These are phyloP conservation scores for Macadamia tetraphylla DNA, from an alignment of 164 flowering plant species.

Conservation along the genomic window DNA sequence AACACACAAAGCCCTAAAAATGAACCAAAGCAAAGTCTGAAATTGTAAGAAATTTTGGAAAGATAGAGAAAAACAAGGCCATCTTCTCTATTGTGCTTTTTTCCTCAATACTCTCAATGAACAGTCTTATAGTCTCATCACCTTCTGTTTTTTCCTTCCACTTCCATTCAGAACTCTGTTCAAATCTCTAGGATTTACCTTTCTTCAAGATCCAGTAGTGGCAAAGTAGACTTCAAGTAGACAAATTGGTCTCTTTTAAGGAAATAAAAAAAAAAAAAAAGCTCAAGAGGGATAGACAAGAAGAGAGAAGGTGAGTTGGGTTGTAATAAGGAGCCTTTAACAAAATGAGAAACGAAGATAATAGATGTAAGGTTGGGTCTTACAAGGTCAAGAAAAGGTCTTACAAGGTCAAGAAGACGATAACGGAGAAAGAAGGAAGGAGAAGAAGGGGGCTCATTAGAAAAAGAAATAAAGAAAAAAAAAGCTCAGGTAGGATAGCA, in stretches of 20 bases:
- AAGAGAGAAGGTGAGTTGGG: constrained; percentile 49
- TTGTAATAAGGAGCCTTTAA: constrained; percentile 6
- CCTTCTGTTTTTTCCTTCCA: too few relatives aligned
- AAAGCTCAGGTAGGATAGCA: constrained; percentile 90
- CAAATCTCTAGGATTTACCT: too few relatives aligned
- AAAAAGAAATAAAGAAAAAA: background rate
- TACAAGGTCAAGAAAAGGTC: constrained; percentile 97
- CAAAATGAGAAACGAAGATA: background rate
- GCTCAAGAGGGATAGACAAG: constrained; percentile 96
- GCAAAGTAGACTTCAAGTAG: too few relatives aligned
- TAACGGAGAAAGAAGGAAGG: background rate
- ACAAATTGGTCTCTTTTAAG: background rate
- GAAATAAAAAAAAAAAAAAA: constrained; percentile 12
- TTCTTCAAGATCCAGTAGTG: too few relatives aligned
- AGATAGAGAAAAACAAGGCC: background rate
- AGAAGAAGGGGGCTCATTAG: background rate
- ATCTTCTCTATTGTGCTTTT: background rate
- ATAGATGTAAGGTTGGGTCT: constrained; percentile 36
- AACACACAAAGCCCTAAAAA: background rate
- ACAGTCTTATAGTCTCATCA: background rate
- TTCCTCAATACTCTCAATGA: background rate
- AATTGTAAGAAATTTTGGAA: background rate
- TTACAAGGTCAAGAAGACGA: constrained; percentile 84
- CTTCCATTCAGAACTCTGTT: too few relatives aligned
- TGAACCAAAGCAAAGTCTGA: too few relatives aligned